Evolutionary conservation across 768 basidiomycete species (phyloP).

Genomic region (Kwoniella dendrophila): DNA sequence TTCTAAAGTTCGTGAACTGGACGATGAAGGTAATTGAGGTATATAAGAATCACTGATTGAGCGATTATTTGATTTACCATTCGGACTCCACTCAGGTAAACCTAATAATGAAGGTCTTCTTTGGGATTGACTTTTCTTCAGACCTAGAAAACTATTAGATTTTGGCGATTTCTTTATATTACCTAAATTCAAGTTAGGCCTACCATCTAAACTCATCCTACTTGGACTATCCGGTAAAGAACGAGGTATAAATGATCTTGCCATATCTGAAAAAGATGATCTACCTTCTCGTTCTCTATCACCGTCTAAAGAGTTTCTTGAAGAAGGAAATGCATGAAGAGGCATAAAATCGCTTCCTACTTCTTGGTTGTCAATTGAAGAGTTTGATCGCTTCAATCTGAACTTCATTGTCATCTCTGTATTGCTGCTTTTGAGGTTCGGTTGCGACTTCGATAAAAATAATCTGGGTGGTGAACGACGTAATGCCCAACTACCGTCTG

Average conservation of each 20-base stretch:
- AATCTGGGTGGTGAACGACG: not conserved
- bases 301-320: not conserved
- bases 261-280: constrained; percentile 15
- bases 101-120: constrained; percentile 10
- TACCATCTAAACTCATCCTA: constrained; percentile 11
- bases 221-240: constrained; percentile 5
- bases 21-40: not conserved
- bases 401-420: constrained; percentile 14
- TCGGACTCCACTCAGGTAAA: constrained; percentile 10
- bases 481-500: constrained; percentile 16
- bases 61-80: not conserved
- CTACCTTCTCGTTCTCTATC: constrained; percentile 6
- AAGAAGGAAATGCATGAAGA: constrained; percentile 6
- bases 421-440: not conserved
- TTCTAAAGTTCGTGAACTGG: not conserved
- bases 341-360: constrained; percentile 8
- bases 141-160: not conserved
- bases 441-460: not conserved
- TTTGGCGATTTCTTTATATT: not conserved
- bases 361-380: not conserved
- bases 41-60: constrained; percentile 5
- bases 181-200: not conserved
- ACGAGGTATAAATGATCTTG: constrained; percentile 14
- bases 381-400: constrained; percentile 12
- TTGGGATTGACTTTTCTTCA: constrained; percentile 1